Evolutionary conservation across 768 basidiomycete species (phyloP).

Genomic region (Leccinum olivaceopallidum): DNA sequence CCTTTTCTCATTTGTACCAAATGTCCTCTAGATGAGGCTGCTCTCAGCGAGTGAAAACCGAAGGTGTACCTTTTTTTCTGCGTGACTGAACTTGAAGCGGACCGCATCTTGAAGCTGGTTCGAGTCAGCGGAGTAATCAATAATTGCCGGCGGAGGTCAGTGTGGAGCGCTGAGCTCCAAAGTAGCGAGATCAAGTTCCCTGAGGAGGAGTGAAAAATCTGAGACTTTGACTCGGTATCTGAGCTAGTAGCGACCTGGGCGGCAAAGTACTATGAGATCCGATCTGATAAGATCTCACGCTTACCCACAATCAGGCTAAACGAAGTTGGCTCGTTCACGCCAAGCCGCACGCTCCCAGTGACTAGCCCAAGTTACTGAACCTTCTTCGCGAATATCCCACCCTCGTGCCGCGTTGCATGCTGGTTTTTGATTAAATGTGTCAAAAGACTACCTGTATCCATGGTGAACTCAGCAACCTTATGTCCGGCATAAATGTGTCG

Average conservation of each 20-base stretch:
- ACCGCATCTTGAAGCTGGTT: not conserved
- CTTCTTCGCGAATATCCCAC: constrained; percentile 3
- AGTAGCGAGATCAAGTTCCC: not conserved
- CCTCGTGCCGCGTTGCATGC: not conserved
- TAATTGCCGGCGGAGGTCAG: not conserved
- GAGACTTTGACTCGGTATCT: not conserved
- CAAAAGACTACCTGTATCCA: constrained; percentile 22
- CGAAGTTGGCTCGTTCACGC: not conserved
- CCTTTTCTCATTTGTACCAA: not conserved
- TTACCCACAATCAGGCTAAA: not conserved
- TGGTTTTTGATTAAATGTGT: not conserved
- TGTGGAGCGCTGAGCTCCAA: constrained; percentile 1
- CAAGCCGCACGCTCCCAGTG: not conserved
- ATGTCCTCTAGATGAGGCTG: not conserved
- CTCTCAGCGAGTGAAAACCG: not conserved
- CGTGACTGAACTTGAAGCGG: not conserved
- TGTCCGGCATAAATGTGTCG: constrained; percentile 7
- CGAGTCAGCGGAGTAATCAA: not conserved
- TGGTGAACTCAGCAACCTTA: constrained; percentile 18
- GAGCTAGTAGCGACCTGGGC: not conserved
- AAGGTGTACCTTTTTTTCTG: not conserved
- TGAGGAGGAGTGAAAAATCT: constrained; percentile 3
- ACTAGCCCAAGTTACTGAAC: constrained; percentile 2
- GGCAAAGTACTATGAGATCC: not conserved
- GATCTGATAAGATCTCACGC: constrained; percentile 1